Percentiles rank a stretch among this genome's conserved stretches.
These are phyloP conservation scores for Penicillium diatomitis DNA, from an alignment of 495 filamentous ascomycete genomes.

Conservation along the genomic window DNA sequence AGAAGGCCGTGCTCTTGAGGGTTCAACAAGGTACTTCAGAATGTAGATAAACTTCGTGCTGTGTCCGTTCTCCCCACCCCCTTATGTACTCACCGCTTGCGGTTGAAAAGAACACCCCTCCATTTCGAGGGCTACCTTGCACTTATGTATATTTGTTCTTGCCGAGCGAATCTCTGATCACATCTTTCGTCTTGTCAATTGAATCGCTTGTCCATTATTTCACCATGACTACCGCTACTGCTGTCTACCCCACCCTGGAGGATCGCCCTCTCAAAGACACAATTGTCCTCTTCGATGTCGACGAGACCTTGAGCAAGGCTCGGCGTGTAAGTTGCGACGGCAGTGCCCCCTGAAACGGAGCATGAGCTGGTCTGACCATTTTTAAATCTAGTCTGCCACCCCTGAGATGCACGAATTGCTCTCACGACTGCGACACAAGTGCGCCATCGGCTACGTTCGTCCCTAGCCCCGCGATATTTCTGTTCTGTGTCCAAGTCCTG, in stretches of 20 bases:
- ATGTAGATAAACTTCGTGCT: too few relatives aligned
- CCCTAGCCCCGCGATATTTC: background rate
- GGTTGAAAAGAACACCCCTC: conserved; percentile 19
- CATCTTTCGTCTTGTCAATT: too few relatives aligned
- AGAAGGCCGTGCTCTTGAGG: too few relatives aligned
- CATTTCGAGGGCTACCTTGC: background rate
- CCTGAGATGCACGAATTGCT: conserved; percentile 81
- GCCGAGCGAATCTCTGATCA: background rate
- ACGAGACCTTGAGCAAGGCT: conserved; percentile 74
- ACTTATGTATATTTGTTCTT: conserved; percentile 8
- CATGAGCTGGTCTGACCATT: conserved; percentile 5
- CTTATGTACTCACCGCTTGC: conserved; percentile 22
- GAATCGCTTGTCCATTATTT: background rate
- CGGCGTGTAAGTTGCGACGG: conserved; percentile 47
- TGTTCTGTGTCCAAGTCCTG: conserved; percentile 4
- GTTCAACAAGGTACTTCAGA: too few relatives aligned
- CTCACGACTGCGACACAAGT: conserved; percentile 69
- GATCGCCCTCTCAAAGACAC: conserved; percentile 81
- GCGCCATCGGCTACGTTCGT: conserved; percentile 76
- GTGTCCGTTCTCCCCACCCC: conserved; percentile 1
- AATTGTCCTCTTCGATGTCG: conserved; percentile 88
- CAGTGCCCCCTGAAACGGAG: background rate
- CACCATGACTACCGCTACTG: conserved; percentile 38
- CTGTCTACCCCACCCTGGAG: conserved; percentile 62
- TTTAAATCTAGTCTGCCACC: conserved; percentile 41